A percentile compares a stretch with the other conserved stretches of the same genome.
Evolutionary conservation across 306 rosid genomes (phyloP).

Genomic region (Lagenaria siceraria): DNA sequence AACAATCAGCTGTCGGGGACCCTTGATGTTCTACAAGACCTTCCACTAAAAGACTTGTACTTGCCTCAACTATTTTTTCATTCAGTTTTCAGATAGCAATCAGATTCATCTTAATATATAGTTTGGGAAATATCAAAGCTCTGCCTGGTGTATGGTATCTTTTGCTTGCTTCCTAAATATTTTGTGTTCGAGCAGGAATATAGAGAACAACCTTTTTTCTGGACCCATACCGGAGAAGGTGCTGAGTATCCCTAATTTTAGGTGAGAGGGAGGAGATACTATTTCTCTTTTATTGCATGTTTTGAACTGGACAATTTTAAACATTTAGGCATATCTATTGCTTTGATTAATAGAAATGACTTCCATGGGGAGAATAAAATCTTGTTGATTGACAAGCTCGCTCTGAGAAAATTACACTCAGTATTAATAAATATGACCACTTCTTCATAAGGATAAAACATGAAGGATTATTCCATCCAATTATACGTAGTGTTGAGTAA

Average conservation of each 20-base stretch:
- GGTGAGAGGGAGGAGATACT: slow-evolving; percentile 21
- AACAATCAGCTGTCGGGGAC: slow-evolving; percentile 68
- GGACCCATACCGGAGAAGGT: slow-evolving; percentile 82
- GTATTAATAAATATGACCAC: background rate
- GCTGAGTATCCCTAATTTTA: slow-evolving; percentile 53
- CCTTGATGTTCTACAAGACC: slow-evolving; percentile 65
- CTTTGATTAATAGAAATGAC: background rate
- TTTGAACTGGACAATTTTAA: background rate
- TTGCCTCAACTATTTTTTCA: slow-evolving; percentile 24
- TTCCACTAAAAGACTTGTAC: slow-evolving; percentile 67
- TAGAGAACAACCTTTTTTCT: slow-evolving; percentile 63
- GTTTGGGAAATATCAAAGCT: background rate
- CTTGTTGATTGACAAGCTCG: background rate
- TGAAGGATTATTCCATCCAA: background rate
- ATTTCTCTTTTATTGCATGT: background rate
- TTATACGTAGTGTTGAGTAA: background rate
- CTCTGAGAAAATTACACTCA: background rate
- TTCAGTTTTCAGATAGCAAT: slow-evolving; percentile 7
- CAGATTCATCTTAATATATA: background rate
- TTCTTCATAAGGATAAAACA: background rate
- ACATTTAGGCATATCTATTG: background rate
- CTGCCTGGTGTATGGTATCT: background rate
- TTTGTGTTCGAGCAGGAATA: slow-evolving; percentile 51
- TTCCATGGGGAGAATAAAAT: background rate
- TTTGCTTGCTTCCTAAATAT: slow-evolving; percentile 7